Evolutionary conservation across 345 rosid species (phyloP).

Genomic region (Lagerstroemia speciosa): DNA sequence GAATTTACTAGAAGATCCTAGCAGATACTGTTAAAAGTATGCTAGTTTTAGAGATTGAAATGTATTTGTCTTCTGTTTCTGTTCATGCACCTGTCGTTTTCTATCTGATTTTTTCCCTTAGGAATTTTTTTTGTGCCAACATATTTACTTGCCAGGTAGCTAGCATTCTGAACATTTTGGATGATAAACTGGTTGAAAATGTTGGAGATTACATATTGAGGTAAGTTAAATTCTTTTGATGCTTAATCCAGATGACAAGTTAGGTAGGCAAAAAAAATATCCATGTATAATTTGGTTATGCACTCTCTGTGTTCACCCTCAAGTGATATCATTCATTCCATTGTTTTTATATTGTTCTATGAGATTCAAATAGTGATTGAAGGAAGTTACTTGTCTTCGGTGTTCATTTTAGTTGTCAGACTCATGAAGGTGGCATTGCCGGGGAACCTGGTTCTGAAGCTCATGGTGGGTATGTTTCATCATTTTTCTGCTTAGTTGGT

Average conservation of each 20-base stretch:
- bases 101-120: neutral
- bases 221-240: slow-evolving; percentile 28
- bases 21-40: neutral
- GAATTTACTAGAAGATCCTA: neutral
- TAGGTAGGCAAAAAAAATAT: neutral
- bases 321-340: neutral
- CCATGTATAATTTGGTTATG: neutral
- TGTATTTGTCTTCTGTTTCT: neutral
- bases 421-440: slow-evolving; percentile 95
- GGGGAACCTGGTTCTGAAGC: slow-evolving; percentile 99
- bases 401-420: slow-evolving; percentile 69
- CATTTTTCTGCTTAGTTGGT: neutral
- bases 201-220: slow-evolving; percentile 88
- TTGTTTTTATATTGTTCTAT: neutral
- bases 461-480: slow-evolving; percentile 91
- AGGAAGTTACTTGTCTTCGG: slow-evolving; percentile 11
- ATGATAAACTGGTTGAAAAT: slow-evolving; percentile 55
- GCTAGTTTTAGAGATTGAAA: neutral
- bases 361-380: neutral
- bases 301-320: neutral
- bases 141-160: slow-evolving; percentile 45
- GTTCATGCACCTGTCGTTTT: neutral
- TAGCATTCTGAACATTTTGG: slow-evolving; percentile 70
- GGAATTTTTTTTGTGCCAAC: neutral
- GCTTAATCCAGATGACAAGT: neutral